These are phyloP conservation scores for Neurospora sp. DNA, from an alignment of 495 filamentous ascomycete genomes.

Conservation along the genomic window DNA sequence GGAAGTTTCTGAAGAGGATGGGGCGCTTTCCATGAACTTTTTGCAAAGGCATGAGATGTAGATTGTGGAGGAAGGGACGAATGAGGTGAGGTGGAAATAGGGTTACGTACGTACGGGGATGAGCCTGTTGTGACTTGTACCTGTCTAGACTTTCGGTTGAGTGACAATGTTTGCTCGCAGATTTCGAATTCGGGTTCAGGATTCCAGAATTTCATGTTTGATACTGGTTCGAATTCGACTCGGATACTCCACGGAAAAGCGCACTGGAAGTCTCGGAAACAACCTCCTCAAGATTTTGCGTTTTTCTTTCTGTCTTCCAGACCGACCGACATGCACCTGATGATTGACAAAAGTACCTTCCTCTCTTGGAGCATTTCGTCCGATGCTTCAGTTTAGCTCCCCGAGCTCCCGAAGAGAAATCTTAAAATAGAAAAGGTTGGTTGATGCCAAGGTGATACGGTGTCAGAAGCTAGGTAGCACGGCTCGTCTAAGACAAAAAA, in stretches of 20 bases:
- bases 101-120: neutral
- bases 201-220: neutral
- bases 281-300: neutral
- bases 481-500: no score
- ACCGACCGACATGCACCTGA: neutral
- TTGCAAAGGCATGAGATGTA: neutral
- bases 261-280: neutral
- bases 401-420: neutral
- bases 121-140: neutral
- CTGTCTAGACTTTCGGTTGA: neutral
- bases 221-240: neutral
- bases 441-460: neutral
- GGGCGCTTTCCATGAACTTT: neutral
- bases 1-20: neutral
- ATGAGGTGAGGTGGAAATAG: neutral
- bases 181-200: neutral
- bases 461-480: neutral
- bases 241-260: neutral
- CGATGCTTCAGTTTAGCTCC: neutral
- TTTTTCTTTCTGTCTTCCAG: neutral
- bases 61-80: neutral
- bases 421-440: neutral
- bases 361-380: neutral
- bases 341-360: neutral
- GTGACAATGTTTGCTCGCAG: neutral